A percentile compares a stretch with the other conserved stretches of the same genome.
These are phyloP conservation scores for Tolypocladium inflatum DNA, from an alignment of 2,329 filamentous ascomycete species.

Conservation along the genomic window DNA sequence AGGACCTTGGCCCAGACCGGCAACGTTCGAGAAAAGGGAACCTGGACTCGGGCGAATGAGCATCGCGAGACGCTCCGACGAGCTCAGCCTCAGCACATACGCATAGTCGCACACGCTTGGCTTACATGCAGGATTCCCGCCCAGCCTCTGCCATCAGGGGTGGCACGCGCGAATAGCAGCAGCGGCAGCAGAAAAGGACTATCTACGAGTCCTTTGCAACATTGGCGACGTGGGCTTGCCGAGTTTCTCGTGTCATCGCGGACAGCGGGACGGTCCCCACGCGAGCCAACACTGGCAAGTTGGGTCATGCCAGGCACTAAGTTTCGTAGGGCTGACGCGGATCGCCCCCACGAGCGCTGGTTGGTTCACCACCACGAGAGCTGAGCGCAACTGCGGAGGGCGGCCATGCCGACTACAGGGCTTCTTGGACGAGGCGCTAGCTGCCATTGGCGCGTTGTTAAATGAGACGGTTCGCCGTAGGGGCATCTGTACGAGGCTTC, in stretches of 20 bases:
- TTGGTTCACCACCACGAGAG: slow-evolving; percentile 7
- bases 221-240: not conserved
- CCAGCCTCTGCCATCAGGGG: not conserved
- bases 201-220: not conserved
- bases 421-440: slow-evolving; percentile 3
- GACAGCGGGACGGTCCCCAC: not conserved
- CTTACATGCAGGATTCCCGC: slow-evolving; percentile 1
- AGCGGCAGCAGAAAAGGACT: not conserved
- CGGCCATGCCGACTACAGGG: slow-evolving; percentile 3
- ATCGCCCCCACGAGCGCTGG: slow-evolving; percentile 6
- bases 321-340: slow-evolving; percentile 13
- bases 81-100: not conserved
- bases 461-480: not conserved
- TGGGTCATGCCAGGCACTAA: slow-evolving; percentile 3
- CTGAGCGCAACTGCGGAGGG: slow-evolving; percentile 3
- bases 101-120: not conserved
- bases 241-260: not conserved
- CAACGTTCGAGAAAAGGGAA: not conserved
- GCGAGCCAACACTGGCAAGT: not conserved
- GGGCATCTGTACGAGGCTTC: not conserved
- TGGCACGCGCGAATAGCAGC: not conserved
- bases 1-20: not conserved
- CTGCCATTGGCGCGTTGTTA: not conserved
- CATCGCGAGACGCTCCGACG: not conserved
- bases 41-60: slow-evolving; percentile 1